Evolutionary conservation across 768 basidiomycete species (phyloP).

Genomic region (Mycena albidolilacea): DNA sequence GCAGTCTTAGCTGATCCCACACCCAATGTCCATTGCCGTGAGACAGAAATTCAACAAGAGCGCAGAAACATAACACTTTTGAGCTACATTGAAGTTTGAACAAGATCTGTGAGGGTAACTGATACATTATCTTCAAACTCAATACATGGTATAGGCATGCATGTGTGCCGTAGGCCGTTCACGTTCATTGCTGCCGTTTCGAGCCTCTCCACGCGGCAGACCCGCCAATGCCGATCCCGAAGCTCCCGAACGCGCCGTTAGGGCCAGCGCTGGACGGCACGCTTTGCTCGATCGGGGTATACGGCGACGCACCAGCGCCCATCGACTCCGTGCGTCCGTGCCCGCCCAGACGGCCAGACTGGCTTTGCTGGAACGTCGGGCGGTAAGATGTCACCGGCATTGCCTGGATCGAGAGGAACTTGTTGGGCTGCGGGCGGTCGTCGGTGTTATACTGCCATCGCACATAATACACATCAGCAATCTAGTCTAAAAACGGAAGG

Average conservation of each 20-base stretch:
- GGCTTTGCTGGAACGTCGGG: conserved; percentile 68
- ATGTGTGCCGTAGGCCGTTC: too few relatives aligned
- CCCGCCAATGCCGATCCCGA: conserved; percentile 62
- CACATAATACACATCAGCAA: not conserved
- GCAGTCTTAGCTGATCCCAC: too few relatives aligned
- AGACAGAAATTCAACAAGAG: too few relatives aligned
- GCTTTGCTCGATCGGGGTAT: conserved; percentile 35
- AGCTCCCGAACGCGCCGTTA: conserved; percentile 63
- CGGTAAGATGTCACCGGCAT: conserved; percentile 78
- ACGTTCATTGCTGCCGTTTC: conserved; percentile 11
- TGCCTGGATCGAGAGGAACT: conserved; percentile 85
- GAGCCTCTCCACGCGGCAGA: conserved; percentile 40
- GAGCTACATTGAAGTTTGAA: conserved; percentile 17
- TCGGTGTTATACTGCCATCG: conserved; percentile 84
- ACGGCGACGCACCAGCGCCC: conserved; percentile 30
- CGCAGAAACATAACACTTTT: not conserved
- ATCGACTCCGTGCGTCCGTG: conserved; percentile 43
- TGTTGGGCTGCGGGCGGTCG: conserved; percentile 84
- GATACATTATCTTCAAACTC: conserved; percentile 22
- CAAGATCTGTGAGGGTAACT: conserved; percentile 20
- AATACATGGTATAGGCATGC: not conserved
- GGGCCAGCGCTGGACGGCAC: conserved; percentile 45
- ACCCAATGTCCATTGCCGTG: too few relatives aligned
- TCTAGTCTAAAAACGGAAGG: conserved; percentile 2
- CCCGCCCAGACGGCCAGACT: conserved; percentile 40